phyloP scores from a whole-genome alignment of 2,329 filamentous ascomycete genomes.

The Malbranchea cinnamomea region DNA sequence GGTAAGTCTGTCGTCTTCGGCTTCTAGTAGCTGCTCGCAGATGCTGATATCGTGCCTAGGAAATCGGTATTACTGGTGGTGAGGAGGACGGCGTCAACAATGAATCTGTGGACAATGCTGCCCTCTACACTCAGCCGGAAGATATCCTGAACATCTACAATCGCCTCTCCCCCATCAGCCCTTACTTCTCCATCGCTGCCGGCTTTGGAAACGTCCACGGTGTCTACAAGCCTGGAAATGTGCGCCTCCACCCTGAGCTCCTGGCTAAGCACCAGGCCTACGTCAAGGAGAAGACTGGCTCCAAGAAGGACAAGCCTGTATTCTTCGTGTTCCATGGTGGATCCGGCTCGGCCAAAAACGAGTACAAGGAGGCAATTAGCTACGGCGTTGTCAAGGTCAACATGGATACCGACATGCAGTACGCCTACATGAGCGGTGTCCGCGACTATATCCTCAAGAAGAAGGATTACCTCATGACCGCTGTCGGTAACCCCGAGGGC shows the following conservation, averaged over 20 bases:
- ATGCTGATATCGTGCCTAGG: constrained; percentile 25
- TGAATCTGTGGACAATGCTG: constrained; percentile 91
- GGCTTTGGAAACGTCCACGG: constrained; percentile 99
- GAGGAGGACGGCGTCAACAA: constrained; percentile 99
- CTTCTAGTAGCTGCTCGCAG: constrained; percentile 2
- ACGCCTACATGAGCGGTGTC: constrained; percentile 81
- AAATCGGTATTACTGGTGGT: constrained; percentile 89
- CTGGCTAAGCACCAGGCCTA: constrained; percentile 92
- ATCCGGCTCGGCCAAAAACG: constrained; percentile 76
- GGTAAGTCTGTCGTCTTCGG: constrained; percentile 35
- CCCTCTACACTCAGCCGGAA: constrained; percentile 94
- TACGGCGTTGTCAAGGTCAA: constrained; percentile 99
- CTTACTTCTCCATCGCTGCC: constrained; percentile 95
- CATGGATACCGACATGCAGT: constrained; percentile 95
- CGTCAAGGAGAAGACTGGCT: constrained; percentile 64
- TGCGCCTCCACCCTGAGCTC: constrained; percentile 90
- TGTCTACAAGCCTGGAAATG: constrained; percentile 97
- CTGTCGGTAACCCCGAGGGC: constrained; percentile 91
- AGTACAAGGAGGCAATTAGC: constrained; percentile 76
- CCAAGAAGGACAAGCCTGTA: constrained; percentile 73
- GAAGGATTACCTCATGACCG: constrained; percentile 78
- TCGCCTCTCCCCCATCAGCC: constrained; percentile 68
- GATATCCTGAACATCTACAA: constrained; percentile 89
- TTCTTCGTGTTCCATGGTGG: constrained; percentile 99
- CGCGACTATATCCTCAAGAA: constrained; percentile 89